Percentiles rank a stretch among this genome's conserved stretches.
Evolutionary conservation across 2,329 filamentous ascomycete species (phyloP).

Genomic region (Paracorniculantispora psalliotae): DNA sequence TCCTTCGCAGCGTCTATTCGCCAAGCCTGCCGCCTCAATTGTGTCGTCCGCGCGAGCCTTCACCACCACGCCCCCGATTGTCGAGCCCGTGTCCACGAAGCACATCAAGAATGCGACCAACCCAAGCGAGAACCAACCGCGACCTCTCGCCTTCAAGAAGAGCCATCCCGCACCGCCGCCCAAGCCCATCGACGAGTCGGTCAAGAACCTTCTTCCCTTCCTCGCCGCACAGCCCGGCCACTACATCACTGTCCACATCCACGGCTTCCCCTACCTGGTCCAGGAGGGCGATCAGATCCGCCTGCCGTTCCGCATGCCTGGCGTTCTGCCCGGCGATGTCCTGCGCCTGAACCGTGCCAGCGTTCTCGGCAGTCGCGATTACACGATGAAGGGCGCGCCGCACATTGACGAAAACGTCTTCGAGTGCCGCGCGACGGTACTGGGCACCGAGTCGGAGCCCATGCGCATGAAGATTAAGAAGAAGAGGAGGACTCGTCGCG

Average conservation of each 20-base stretch:
- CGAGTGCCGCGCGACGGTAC: constrained; percentile 77
- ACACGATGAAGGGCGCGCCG: constrained; percentile 76
- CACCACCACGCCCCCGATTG: constrained; percentile 46
- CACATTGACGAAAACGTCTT: constrained; percentile 81
- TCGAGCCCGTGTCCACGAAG: constrained; percentile 32
- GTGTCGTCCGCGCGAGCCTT: constrained; percentile 39
- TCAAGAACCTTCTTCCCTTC: constrained; percentile 61
- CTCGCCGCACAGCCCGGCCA: constrained; percentile 68
- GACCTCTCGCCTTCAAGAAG: constrained; percentile 36
- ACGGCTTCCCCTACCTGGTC: constrained; percentile 74
- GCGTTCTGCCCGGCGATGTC: constrained; percentile 73
- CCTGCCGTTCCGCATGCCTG: constrained; percentile 74
- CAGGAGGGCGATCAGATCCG: constrained; percentile 70
- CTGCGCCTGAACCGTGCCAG: constrained; percentile 83
- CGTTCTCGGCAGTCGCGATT: constrained; percentile 79
- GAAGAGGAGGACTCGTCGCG: constrained; percentile 69
- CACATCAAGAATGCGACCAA: constrained; percentile 35
- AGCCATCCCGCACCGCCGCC: constrained; percentile 32
- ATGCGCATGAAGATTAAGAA: constrained; percentile 74
- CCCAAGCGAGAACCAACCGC: constrained; percentile 27
- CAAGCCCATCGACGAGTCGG: constrained; percentile 46
- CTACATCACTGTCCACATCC: constrained; percentile 77
- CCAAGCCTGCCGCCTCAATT: constrained; percentile 40
- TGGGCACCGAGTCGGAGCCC: constrained; percentile 78
- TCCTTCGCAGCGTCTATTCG: constrained; percentile 38